Base-by-base conservation (phyloP, 2,329 filamentous ascomycete genomes). In the Xylariaceae sp. region DNA sequence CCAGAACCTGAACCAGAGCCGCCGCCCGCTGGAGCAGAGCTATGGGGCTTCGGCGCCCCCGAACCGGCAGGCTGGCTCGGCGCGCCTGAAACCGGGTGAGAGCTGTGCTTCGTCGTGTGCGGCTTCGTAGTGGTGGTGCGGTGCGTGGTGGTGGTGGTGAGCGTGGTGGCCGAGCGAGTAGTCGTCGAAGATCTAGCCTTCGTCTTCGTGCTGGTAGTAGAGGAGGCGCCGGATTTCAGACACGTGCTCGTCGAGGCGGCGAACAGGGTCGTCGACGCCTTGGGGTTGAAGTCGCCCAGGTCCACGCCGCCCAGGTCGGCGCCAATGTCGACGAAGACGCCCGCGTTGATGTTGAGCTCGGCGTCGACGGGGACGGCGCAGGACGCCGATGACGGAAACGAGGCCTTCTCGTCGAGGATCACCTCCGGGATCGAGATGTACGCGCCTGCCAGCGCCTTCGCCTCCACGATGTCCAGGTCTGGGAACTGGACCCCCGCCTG, bases 301-400 rank as follows among this genome's bases (percentile, higher is more conserved):
- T 44, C 16, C 31, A 51, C 11, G 37, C 47, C 44, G 2, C n/a
- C 52, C 30, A 57, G 17, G 13, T 50, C 47, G 5, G 50, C 52
- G 31, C 52, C 53, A 36, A 57, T 36, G 37, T 57, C 53, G 17
- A 55, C 48, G 39, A 50, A 56, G 2, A 47, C 50, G 30, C 53
- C 54, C n/a, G 53, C 53, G 43, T 57, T 57, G 46, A 57, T 53
- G 51, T 57, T 51, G 14, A 57, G 39, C 27, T 54, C 52, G 11
- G 54, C 54, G 2, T 43, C 43, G 3, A 47, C 50, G 9, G 50
- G 46, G 12, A 55, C 15, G 5, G 19, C 35, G 42, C 50, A n/a
- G n/a, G n/a, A 55, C 13, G 37, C 32, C 17, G 32, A 17, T 16
- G 27, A 39, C 14, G 39, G 46, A 31, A 32, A 38, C 8, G 41